A percentile compares a stretch with the other conserved stretches of the same genome.
These are phyloP conservation scores for Pestalotiopsis sp. DNA, from an alignment of 2,329 filamentous ascomycete genomes.

Conservation along the genomic window DNA sequence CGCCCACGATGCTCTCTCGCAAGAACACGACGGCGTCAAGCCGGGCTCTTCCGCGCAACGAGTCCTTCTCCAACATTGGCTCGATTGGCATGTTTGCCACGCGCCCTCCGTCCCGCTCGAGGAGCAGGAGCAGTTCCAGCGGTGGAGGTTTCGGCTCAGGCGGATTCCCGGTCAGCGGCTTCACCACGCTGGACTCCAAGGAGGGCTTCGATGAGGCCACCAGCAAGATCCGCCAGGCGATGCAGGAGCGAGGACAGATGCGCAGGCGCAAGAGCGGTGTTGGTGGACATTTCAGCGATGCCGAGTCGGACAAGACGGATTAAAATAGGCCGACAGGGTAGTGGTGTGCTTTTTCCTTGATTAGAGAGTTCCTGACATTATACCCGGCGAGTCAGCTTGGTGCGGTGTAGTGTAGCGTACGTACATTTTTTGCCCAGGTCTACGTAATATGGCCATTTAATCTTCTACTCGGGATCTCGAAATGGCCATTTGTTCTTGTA, in stretches of 20 bases:
- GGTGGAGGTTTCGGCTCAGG: slow-evolving; percentile 61
- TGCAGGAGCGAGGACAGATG: slow-evolving; percentile 72
- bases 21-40: slow-evolving; percentile 56
- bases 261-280: slow-evolving; percentile 53
- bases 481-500: not conserved
- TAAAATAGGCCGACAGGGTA: not conserved
- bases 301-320: slow-evolving; percentile 6
- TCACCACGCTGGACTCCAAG: slow-evolving; percentile 66
- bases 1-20: slow-evolving; percentile 36
- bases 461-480: not conserved
- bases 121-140: slow-evolving; percentile 70
- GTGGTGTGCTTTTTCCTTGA: not conserved
- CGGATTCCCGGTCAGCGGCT: slow-evolving; percentile 67
- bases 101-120: slow-evolving; percentile 76
- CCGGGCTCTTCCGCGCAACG: slow-evolving; percentile 72
- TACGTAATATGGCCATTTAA: not conserved
- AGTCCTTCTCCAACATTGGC: slow-evolving; percentile 89
- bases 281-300: slow-evolving; percentile 17
- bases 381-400: not conserved
- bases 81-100: slow-evolving; percentile 89
- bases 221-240: slow-evolving; percentile 79
- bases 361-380: not conserved
- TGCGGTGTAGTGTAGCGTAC: not conserved
- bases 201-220: slow-evolving; percentile 81
- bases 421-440: not conserved